Base-by-base conservation (phyloP, 345 rosid genomes). In the Citrus sinensis region DNA sequence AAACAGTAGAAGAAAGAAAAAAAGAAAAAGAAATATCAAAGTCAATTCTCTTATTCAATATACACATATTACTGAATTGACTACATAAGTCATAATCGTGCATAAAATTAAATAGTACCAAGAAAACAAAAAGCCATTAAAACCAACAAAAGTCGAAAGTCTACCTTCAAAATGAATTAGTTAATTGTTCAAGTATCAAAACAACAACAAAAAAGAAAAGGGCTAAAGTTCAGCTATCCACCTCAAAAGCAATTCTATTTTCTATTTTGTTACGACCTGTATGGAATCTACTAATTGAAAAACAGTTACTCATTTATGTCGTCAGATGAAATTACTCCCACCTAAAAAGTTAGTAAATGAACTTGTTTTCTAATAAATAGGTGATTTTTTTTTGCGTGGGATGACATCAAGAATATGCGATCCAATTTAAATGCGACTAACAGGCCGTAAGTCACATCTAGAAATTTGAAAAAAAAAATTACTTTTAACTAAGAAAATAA, bases 401-500 rank as follows among this genome's bases (percentile, higher is more conserved):
- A 78, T 74, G 84, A 77, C 85, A 80, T 76, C 83, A 81, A 71
- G 55, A 65, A 83, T 67, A 85, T 55, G 81, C 70, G 83, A 63
- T 73, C 80, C 85, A 78, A 71, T 80, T 46, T 73, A 72, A 78
- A 73, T 78, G 79, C 74, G 32, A 75, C 25, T 77, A 34, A 66
- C 68, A 68, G 79, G 79, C 76, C 80, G 80, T 59, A 80, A 20
- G 80, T 88, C 89, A 84, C 73, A 80, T 86, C 86, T 40, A 34
- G 13, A 74, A 85, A 69, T 76, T 5, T 66, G 60, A 13, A 55
- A 35, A 76, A 51, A 51, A 11, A 63, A 29, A 32, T 0, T 4
- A 14, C 7, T 54, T 54, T 54, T 54, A 11, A 46, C 19, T 54
- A 32, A 32, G 51, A 54, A 51, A 11, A 16, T 11, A 11, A 67